Evolutionary conservation across 768 basidiomycete species (phyloP).

Genomic region (Boletus sp.): DNA sequence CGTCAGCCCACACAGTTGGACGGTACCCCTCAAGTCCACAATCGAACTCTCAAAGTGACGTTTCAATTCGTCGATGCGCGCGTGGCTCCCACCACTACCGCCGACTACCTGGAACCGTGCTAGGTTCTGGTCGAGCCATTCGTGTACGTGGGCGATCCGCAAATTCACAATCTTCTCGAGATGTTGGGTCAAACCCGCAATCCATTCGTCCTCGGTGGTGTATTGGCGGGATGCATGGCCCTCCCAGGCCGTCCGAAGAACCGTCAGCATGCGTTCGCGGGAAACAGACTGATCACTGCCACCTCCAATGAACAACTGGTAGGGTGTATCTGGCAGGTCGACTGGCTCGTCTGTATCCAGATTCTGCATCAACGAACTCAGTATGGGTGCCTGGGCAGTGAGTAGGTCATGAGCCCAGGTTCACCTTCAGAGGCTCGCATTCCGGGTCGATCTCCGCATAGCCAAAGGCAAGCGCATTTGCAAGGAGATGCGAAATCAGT

Average conservation of each 20-base stretch:
- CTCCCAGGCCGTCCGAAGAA: conserved; percentile 20
- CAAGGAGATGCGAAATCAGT: conserved; percentile 41
- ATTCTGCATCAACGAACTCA: conserved; percentile 37
- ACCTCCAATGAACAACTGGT: conserved; percentile 35
- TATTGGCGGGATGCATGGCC: conserved; percentile 19
- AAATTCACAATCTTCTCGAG: conserved; percentile 40
- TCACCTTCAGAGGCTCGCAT: conserved; percentile 50
- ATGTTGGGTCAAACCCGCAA: conserved; percentile 35
- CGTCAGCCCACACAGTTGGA: conserved; percentile 49
- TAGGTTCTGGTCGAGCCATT: conserved; percentile 53
- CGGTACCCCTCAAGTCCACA: conserved; percentile 45
- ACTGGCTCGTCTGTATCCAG: conserved; percentile 48
- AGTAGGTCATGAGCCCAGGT: neutral
- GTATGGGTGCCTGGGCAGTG: fast-evolving
- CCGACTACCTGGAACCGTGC: conserved; percentile 40
- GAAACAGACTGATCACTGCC: conserved; percentile 13
- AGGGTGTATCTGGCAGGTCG: conserved; percentile 35
- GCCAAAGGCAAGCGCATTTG: conserved; percentile 49
- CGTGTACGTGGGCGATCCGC: conserved; percentile 46
- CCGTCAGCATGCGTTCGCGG: conserved; percentile 14
- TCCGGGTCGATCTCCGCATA: conserved; percentile 45
- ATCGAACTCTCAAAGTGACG: conserved; percentile 41
- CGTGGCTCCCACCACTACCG: conserved; percentile 22
- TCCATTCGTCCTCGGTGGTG: conserved; percentile 36
- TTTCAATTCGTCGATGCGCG: conserved; percentile 45